These are phyloP conservation scores for Isatis tinctoria DNA, from an alignment of 345 rosid genomes.

Conservation along the genomic window DNA sequence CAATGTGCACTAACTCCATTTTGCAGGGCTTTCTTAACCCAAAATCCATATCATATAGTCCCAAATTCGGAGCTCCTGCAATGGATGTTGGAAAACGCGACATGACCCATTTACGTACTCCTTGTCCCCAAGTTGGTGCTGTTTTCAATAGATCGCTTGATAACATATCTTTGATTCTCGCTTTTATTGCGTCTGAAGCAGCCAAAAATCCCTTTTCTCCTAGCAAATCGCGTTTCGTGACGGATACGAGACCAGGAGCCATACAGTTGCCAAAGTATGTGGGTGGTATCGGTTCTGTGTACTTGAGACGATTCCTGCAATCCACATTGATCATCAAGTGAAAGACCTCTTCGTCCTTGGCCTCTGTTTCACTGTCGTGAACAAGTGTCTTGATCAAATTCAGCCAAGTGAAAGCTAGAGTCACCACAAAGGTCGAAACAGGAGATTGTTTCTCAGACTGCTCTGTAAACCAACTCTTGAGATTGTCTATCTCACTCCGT, in stretches of 20 bases:
- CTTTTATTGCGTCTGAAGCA: constrained; percentile 30
- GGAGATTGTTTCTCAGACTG: background rate
- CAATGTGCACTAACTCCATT: constrained; percentile 22
- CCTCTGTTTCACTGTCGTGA: background rate
- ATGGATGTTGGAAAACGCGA: constrained; percentile 7
- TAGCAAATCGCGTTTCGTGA: constrained; percentile 30
- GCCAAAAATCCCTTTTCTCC: constrained; percentile 24
- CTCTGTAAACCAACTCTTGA: constrained; percentile 24
- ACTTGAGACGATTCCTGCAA: constrained; percentile 31
- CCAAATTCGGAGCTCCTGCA: constrained; percentile 37
- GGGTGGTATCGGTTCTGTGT: constrained; percentile 21
- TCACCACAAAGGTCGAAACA: constrained; percentile 34
- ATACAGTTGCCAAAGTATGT: constrained; percentile 49
- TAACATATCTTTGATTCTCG: constrained; percentile 19
- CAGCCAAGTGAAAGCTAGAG: constrained; percentile 39
- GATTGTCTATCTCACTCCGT: constrained; percentile 19
- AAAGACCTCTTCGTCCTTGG: background rate
- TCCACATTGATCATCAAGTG: constrained; percentile 28
- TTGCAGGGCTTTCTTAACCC: constrained; percentile 22
- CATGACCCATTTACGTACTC: constrained; percentile 19
- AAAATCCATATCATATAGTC: constrained; percentile 19
- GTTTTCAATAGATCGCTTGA: constrained; percentile 14
- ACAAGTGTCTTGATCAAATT: constrained; percentile 26
- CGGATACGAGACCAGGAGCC: constrained; percentile 20
- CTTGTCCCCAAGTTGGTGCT: constrained; percentile 20